These are phyloP conservation scores for Euphrasia confusa DNA, from an alignment of 257 asterid species.

Conservation along the genomic window DNA sequence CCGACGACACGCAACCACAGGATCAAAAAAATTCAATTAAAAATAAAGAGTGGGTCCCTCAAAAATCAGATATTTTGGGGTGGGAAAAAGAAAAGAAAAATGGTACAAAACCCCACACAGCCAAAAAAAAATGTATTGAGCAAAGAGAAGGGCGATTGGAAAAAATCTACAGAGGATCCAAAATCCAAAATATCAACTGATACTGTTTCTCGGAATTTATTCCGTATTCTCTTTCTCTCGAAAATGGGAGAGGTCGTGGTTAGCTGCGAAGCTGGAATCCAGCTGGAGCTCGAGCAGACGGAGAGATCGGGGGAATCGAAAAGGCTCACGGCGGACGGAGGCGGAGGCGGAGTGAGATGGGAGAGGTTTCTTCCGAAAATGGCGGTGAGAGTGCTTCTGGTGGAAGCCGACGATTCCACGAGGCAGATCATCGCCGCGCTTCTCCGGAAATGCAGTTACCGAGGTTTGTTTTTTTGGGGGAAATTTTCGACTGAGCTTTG, in stretches of 20 bases:
- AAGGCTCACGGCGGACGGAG: conserved; percentile 19
- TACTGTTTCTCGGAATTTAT: background rate
- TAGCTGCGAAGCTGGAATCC: conserved; percentile 42
- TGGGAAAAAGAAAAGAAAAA: conserved; percentile 8
- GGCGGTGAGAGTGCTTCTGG: conserved; percentile 77
- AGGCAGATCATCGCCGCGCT: conserved; percentile 91
- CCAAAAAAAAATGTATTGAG: conserved; percentile 1
- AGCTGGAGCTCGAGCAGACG: conserved; percentile 25
- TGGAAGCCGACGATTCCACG: conserved; percentile 94
- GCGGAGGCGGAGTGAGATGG: conserved; percentile 46
- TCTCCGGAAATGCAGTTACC: conserved; percentile 91
- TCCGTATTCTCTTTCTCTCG: conserved; percentile 15
- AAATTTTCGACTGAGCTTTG: background rate
- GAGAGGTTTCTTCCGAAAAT: conserved; percentile 77
- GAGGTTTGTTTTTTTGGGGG: conserved; percentile 48
- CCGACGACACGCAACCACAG: conserved; percentile 25
- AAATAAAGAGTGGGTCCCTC: conserved; percentile 15
- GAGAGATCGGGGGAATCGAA: conserved; percentile 20
- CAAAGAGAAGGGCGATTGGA: conserved; percentile 2
- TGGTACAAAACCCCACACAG: conserved; percentile 14
- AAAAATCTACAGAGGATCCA: background rate
- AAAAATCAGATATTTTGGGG: conserved; percentile 42
- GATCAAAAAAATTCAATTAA: conserved; percentile 25
- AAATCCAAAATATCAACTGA: conserved; percentile 16
- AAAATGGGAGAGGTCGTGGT: conserved; percentile 63